These are phyloP conservation scores for Fraxinus velutina DNA, from an alignment of 305 asterid genomes.

Conservation along the genomic window DNA sequence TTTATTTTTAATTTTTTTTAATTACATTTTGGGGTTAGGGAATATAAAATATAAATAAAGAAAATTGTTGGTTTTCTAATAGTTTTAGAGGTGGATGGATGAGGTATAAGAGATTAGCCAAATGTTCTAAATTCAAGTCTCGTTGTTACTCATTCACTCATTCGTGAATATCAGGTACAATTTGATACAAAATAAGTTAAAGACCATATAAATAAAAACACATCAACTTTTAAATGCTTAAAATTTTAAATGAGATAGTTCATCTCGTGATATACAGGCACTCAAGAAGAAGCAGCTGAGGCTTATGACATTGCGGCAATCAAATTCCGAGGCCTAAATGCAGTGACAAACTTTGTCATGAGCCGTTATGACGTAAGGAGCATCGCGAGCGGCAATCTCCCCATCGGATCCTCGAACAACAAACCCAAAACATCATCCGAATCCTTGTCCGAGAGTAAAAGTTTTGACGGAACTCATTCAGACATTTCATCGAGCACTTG, in stretches of 20 bases:
- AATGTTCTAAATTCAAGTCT: not conserved
- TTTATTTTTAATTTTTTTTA: not conserved
- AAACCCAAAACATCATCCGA: slow-evolving; percentile 48
- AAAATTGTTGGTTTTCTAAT: not conserved
- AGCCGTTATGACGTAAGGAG: slow-evolving; percentile 66
- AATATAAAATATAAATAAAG: not conserved
- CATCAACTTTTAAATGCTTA: too few species aligned
- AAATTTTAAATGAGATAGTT: not conserved
- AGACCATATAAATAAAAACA: not conserved
- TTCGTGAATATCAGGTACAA: not conserved
- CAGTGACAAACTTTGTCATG: slow-evolving; percentile 79
- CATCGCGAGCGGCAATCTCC: slow-evolving; percentile 62
- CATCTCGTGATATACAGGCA: slow-evolving; percentile 34
- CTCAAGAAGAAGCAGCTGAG: slow-evolving; percentile 88
- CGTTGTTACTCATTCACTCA: not conserved
- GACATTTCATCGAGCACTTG: slow-evolving; percentile 29
- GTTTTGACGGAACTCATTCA: slow-evolving; percentile 21
- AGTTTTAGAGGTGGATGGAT: not conserved
- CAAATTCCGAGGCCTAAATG: slow-evolving; percentile 73
- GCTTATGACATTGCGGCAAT: slow-evolving; percentile 88
- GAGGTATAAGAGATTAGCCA: not conserved
- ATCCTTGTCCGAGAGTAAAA: slow-evolving; percentile 33
- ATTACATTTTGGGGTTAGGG: not conserved
- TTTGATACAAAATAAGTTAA: not conserved
- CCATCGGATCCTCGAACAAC: slow-evolving; percentile 47